Evolutionary conservation across 2,329 filamentous ascomycete species (phyloP).

Genomic region (Aphanoascus verrucosus): DNA sequence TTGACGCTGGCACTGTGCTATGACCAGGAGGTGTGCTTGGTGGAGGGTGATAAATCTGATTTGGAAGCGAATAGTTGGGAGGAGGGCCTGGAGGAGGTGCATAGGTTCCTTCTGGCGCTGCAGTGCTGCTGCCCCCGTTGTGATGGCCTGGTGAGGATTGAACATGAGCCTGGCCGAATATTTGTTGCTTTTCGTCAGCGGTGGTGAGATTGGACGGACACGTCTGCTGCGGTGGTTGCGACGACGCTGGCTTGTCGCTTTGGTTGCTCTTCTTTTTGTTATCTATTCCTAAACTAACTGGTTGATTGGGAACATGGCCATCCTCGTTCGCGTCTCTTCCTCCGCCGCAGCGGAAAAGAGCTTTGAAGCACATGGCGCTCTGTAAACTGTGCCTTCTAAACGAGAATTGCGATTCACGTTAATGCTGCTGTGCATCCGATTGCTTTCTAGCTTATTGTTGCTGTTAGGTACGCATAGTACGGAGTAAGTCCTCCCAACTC

Average conservation of each 20-base stretch:
- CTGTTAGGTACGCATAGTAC: too few species aligned
- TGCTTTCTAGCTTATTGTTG: background rate
- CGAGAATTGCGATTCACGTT: background rate
- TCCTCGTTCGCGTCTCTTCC: background rate
- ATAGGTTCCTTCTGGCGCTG: slow-evolving; percentile 6
- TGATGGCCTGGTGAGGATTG: background rate
- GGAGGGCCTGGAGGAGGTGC: slow-evolving; percentile 20
- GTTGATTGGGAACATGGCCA: slow-evolving; percentile 4
- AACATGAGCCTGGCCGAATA: slow-evolving; percentile 7
- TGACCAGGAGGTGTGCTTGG: slow-evolving; percentile 12
- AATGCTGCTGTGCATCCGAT: background rate
- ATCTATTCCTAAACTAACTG: background rate
- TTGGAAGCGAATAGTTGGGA: slow-evolving; percentile 18
- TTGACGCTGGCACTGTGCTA: slow-evolving; percentile 14
- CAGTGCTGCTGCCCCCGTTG: background rate
- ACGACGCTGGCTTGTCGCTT: background rate
- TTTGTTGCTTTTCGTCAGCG: slow-evolving; percentile 12
- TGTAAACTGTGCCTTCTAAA: background rate
- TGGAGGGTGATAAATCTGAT: background rate
- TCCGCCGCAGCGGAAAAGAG: background rate
- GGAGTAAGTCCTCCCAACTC: too few species aligned
- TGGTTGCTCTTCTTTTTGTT: background rate
- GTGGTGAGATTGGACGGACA: slow-evolving; percentile 9
- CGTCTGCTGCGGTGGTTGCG: background rate
- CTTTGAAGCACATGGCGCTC: background rate